Conservation (phyloP, 2,329 filamentous ascomycete species). For the Ophiosphaerella korrae region DNA sequence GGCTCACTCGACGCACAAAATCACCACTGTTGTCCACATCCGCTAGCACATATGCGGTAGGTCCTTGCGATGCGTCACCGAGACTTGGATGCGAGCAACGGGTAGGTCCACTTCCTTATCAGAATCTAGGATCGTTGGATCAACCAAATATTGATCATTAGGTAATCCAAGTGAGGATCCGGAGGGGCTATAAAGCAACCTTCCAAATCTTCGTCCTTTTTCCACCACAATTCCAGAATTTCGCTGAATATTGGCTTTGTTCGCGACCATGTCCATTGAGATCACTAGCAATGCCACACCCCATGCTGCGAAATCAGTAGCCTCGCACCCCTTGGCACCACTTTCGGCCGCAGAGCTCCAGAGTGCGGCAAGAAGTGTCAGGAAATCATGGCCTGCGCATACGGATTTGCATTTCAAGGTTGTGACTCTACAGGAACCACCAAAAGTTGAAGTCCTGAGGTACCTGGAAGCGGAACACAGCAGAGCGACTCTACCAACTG, state of each 20-base stretch:
- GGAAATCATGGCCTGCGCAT: conserved; percentile 59
- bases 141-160: conserved; percentile 8
- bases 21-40: conserved; percentile 8
- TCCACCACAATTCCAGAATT: neutral
- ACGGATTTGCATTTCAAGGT: conserved; percentile 68
- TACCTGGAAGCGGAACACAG: conserved; percentile 68
- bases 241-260: neutral
- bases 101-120: conserved; percentile 28
- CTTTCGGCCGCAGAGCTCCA: conserved; percentile 63
- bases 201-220: neutral
- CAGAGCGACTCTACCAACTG: conserved; percentile 57
- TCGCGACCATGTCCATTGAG: conserved; percentile 36
- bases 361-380: conserved; percentile 56
- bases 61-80: conserved; percentile 28
- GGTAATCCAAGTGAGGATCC: conserved; percentile 9
- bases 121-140: conserved; percentile 7
- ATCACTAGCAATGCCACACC: conserved; percentile 27
- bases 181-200: conserved; percentile 6
- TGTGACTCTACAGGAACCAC: conserved; percentile 69
- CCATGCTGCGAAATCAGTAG: conserved; percentile 25
- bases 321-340: conserved; percentile 64
- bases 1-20: conserved; percentile 3
- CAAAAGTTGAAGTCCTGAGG: conserved; percentile 63
- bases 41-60: conserved; percentile 26
- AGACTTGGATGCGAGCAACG: no score